These are phyloP conservation scores for Solanum corneliomulleri DNA, from an alignment of 257 asterid genomes.

Conservation along the genomic window DNA sequence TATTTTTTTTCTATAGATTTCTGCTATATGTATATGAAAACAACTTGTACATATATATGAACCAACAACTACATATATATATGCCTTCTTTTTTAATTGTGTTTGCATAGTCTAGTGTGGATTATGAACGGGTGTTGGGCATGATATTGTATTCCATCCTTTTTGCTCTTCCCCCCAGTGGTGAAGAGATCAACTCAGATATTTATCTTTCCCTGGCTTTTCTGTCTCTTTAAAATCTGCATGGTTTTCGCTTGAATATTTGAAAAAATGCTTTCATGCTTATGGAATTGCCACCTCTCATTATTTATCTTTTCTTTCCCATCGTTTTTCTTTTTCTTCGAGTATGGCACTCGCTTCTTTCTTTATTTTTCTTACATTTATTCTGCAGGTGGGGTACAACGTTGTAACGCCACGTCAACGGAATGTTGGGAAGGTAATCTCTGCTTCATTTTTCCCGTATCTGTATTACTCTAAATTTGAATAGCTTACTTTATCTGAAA, in stretches of 20 bases:
- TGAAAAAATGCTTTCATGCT: neutral
- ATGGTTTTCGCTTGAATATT: neutral
- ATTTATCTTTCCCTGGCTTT: neutral
- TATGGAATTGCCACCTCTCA: neutral
- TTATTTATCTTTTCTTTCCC: neutral
- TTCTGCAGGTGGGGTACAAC: slow-evolving; percentile 52
- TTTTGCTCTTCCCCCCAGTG: neutral
- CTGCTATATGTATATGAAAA: neutral
- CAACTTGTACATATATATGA: neutral
- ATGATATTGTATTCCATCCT: neutral
- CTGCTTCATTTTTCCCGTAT: neutral
- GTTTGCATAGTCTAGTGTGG: neutral
- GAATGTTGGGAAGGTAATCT: slow-evolving; percentile 47
- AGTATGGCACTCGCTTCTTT: neutral
- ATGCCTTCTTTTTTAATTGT: neutral
- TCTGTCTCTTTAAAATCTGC: neutral
- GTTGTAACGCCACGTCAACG: slow-evolving; percentile 38
- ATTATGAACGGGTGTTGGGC: neutral
- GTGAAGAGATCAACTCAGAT: neutral
- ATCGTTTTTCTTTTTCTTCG: neutral
- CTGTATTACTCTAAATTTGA: neutral
- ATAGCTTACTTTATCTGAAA: neutral
- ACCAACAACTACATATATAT: neutral
- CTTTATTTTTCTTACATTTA: neutral
- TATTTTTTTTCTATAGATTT: neutral